Base-by-base conservation (phyloP, 495 filamentous ascomycete species). In the Daldinia grandis region DNA sequence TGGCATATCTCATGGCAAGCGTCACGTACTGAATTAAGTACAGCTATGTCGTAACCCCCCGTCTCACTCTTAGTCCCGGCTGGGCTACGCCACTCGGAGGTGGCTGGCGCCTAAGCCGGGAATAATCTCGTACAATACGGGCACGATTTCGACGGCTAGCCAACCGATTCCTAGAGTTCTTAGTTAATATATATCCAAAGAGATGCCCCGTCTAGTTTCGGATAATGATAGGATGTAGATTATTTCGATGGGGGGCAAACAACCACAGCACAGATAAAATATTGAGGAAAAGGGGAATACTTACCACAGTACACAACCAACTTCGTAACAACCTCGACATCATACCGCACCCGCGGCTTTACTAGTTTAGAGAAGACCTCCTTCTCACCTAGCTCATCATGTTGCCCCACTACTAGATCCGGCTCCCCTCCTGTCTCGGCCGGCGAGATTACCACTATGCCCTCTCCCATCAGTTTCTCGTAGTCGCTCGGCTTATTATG, bases 311-410 rank as follows among this genome's bases (percentile, higher is more conserved):
- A 99, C 42, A 99, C 93, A 74, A 99, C 91, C 58, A 99, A 82
- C 81, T 97, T 98, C 17, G 95, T 98, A 44, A 98, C 88, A 21
- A 99, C 95, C 76, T 99, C 95, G 8, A 98, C 95, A 81, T 99
- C 95, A 76, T 99, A 99, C 68, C 94, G 85, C 30, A 97, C 94
- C 58, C 95, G 88, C 19, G 95, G 93, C 78, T 89, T 94, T 61
- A 94, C 89, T 58, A 98, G 86, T 76, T 85, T 88, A 17, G 88
- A 89, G 77, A 98, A 97, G 73, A 99, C 88, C 74, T 97, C 92
- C 68, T 86, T 88, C 74, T 96, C 92, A 73, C 79, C 86, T 49
- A 85, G 68, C 79, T 87, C 83, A 68, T 86, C 83, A 58, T 81
- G 76, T 63, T 78, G 72, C 7, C 74, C 83, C 50, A 82, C 69